Conservation (phyloP, 768 basidiomycete genomes). For the Trichaptum fuscoviolaceum region DNA sequence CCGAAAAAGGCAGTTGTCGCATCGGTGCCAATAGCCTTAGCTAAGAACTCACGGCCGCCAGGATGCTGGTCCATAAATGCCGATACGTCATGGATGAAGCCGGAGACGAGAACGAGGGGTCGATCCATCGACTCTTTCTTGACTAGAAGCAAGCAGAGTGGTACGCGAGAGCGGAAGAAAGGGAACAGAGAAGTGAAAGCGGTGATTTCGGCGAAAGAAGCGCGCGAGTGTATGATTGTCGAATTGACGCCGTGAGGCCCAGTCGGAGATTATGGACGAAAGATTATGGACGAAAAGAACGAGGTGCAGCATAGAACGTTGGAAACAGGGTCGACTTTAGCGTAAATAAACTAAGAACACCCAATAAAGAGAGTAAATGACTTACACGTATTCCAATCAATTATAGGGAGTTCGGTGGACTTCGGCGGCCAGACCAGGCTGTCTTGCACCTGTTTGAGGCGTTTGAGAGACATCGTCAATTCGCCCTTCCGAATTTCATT, state of each 20-base stretch:
- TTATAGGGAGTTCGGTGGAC: constrained; percentile 57
- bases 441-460: constrained; percentile 60
- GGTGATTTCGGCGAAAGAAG: background rate
- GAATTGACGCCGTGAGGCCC: background rate
- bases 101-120: constrained; percentile 67
- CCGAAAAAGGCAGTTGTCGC: constrained; percentile 84
- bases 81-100: constrained; percentile 84
- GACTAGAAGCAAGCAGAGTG: constrained; percentile 33
- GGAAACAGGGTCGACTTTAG: background rate
- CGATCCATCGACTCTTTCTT: constrained; percentile 61
- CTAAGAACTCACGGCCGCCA: constrained; percentile 61
- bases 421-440: constrained; percentile 58
- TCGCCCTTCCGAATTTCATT: constrained; percentile 84
- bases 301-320: background rate
- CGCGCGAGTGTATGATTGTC: background rate
- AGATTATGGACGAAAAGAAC: background rate
- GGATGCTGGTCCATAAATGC: constrained; percentile 74
- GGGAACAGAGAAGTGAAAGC: background rate
- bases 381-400: constrained; percentile 80
- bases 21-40: constrained; percentile 66
- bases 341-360: background rate
- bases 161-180: background rate
- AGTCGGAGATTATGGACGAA: background rate
- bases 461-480: constrained; percentile 79
- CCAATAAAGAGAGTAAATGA: constrained; percentile 11